Base-by-base conservation (phyloP, 345 rosid species). In the Viola odorata region DNA sequence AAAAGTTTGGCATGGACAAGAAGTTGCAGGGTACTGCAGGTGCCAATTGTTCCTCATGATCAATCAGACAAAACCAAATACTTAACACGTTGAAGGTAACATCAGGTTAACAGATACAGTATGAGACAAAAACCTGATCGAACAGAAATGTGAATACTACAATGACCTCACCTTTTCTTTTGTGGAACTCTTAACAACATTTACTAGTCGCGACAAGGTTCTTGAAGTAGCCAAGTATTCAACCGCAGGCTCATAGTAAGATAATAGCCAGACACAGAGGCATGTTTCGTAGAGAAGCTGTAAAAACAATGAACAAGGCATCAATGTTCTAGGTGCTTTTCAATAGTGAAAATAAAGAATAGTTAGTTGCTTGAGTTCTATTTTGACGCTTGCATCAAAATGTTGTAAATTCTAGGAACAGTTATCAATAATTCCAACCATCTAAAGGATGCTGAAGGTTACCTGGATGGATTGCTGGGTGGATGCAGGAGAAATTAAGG, bases 401-500 rank as follows among this genome's bases (percentile, higher is more conserved):
- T 45, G 12, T 9, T 14, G 12, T 50, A 17, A 60, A 6, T 9
- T 40, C 11, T 59, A 9, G 12, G 36, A 41, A 17, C 10, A 74
- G 1, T 51, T 5, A 74, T 60, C 37, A 23, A 41, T 41, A 6
- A 61, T 8, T 42, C 15, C 15, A 14, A 63, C 47, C 65, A n/a
- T n/a, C 51, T 15, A 52, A 36, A 62, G 23, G 1, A 16, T 6
- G 13, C 53, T 54, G 48, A 55, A 32, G 12, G 39, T 65, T 72
- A 89, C 98, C 98, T 92, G 98, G 50, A 85, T 85, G 45, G 98
- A 92, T 69, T 89, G 98, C 78, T 89, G 98, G 47, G 96, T 92
- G 49, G 98, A 84, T 67, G 95, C 98, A 15, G 98, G 98, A 69
- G 85, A 81, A 73, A 92, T 92, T 45, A 83, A 73, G 62, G 97